Base-by-base conservation (phyloP, 1,284 basidiomycete genomes). In the Sanghuangporus sanghuang region DNA sequence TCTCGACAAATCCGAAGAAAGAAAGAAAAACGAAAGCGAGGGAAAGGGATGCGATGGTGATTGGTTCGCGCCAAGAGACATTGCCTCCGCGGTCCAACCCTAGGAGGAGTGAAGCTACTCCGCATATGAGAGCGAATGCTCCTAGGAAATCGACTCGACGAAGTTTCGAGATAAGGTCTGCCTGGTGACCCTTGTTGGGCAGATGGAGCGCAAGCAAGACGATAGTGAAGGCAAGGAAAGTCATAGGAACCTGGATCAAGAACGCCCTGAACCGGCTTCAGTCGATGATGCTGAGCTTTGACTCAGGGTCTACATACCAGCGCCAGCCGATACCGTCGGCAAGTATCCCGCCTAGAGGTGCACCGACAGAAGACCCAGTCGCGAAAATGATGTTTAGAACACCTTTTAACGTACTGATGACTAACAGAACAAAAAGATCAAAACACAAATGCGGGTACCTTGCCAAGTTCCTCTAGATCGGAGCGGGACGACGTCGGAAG, bases 291-390 rank as follows among this genome's bases (percentile, higher is more conserved):
- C 27, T 32, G 48, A 49, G 18, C 1, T 49, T 9, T 9, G 36
- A n/a, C 32, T 5, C 23, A 38, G 21, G 35, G 49, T 11, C 23
- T 14, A 67, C 71, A 27, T 64, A 82, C 85, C 85, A 86, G 71
- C 85, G 73, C 85, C 85, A 87, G n/a, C 85, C 84, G 52, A 86
- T 81, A 3, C 74, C 82, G 67, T 86, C 85, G 2, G 82, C 77
- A 4, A 87, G 73, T 57, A 83, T 76, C 3, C 85, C 85, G 21
- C 85, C 85, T 0, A 86, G 70, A 1, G 85, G 85, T 7, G 84
- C 85, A 9, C 85, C 85, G 0, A 77, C 74, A 0, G 81, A 79
- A 54, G 82, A 81, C 8, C 85, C 85, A 9, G 76, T 73, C 0
- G 84, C 80, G 63, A 78, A 86, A 5, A 85, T 77, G 44, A 86